These are phyloP conservation scores for Fragaria iinumae DNA, from an alignment of 306 rosid genomes.

Conservation along the genomic window DNA sequence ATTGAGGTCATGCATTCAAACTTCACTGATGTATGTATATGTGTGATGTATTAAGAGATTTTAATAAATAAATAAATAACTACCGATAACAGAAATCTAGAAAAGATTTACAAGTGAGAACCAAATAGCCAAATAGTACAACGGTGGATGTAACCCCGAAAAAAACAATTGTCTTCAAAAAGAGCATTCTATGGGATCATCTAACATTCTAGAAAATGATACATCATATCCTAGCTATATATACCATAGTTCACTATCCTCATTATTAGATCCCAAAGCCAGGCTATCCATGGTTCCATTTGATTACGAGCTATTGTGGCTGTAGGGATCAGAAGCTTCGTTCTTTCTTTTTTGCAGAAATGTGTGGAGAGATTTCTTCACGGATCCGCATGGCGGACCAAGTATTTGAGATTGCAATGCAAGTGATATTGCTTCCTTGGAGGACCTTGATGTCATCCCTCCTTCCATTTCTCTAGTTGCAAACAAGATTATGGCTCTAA, in stretches of 20 bases:
- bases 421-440: background rate
- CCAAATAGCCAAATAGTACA: background rate
- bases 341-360: constrained; percentile 33
- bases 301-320: background rate
- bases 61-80: too few species aligned
- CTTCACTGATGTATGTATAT: too few species aligned
- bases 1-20: too few species aligned
- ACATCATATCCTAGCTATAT: background rate
- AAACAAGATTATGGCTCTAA: constrained; percentile 19
- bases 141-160: background rate
- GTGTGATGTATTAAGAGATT: too few species aligned
- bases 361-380: constrained; percentile 23
- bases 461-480: constrained; percentile 10
- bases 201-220: background rate
- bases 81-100: too few species aligned
- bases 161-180: background rate
- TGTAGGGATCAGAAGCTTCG: constrained; percentile 14
- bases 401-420: constrained; percentile 15
- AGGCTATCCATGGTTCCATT: background rate
- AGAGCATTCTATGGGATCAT: background rate
- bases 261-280: background rate
- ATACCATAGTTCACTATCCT: background rate
- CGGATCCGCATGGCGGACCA: constrained; percentile 16
- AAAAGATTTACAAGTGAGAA: background rate
- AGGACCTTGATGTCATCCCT: background rate